Evolutionary conservation across 1,139 yeast genomes (phyloP), one percentile per base, ranked within the genome.

Genomic region (Eremothecium gossypii): DNA sequence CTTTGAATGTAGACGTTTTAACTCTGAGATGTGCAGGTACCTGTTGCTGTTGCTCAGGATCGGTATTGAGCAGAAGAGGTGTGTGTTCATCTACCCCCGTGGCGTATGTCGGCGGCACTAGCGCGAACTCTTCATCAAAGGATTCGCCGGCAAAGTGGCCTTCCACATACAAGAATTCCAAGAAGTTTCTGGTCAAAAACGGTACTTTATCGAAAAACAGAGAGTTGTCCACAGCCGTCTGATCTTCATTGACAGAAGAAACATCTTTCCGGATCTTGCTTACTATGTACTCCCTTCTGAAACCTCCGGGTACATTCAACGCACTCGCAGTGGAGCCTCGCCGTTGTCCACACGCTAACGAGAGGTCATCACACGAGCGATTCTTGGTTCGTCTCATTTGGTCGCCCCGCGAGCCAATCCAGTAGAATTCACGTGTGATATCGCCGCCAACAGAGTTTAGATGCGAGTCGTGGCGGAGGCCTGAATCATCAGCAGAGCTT

Each of bases 101-200:
- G 39, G 28, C 6, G 27, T 34, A 48, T 43, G 40, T 54, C 49
- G 57, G 64, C 48, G 57, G 64, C 61, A 50, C 77, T 8, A 67
- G 48, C 40, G 67, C 74, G 45, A 80, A 83, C 49, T 80, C 89
- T 54, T 77, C 82, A 52, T 80, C 86, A 46, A 83, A 71, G 35
- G 78, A 76, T 63, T 83, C 93, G 52, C 93, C 93, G 1, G 91
- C 91, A 63, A 83, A 83, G 66, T 82, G 89, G 4, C 93, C 93
- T 58, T 82, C 82, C 9, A 83, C 71, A 50, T 82, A 77, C 40
- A 83, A 66, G 55, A 83, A 82, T 57, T 83, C 93, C 50, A 82
- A 68, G 50, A 83, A 83, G 58, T 82, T 82, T 42, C 74, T 69
- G 1, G 91, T 79, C 39, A 82, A 59, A 47, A 79, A 70, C 29